Evolutionary conservation across 148 eudicot species (phyloP).

Genomic region (Arbutus unedo): DNA sequence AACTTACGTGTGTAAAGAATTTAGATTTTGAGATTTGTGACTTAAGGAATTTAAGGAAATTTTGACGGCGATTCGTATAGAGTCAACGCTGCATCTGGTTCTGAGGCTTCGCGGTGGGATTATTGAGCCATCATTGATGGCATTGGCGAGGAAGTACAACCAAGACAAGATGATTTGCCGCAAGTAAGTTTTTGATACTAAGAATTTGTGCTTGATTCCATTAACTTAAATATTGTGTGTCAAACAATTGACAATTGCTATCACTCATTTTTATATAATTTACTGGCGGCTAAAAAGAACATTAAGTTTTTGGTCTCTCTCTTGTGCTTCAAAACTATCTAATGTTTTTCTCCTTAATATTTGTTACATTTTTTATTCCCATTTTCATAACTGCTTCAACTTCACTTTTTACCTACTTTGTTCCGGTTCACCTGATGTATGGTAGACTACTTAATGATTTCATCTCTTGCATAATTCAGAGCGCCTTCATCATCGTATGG

Average conservation of each 20-base stretch:
- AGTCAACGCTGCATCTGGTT: slow-evolving; percentile 58
- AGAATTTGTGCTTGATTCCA: neutral
- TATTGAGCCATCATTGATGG: slow-evolving; percentile 54
- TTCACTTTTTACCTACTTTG: no score
- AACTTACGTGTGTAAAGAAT: neutral
- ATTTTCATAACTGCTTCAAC: no score
- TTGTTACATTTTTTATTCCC: no score
- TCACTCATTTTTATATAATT: neutral
- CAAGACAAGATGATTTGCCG: slow-evolving; percentile 65
- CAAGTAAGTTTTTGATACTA: slow-evolving; percentile 33
- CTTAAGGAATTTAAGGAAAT: neutral
- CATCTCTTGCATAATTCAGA: no score
- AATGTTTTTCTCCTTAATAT: no score
- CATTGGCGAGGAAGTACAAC: slow-evolving; percentile 56
- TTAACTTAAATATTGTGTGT: neutral
- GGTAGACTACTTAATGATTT: no score
- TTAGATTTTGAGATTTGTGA: neutral
- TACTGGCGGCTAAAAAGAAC: neutral
- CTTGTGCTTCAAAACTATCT: no score
- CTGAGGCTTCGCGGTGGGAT: slow-evolving; percentile 62
- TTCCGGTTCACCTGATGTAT: no score
- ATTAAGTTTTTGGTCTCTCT: no score
- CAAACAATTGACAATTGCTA: neutral
- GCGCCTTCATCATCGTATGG: no score
- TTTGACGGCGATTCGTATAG: slow-evolving; percentile 15